phyloP scores from a whole-genome alignment of 192 early-diverging fungal genomes.

The Cladochytrium replicatum region DNA sequence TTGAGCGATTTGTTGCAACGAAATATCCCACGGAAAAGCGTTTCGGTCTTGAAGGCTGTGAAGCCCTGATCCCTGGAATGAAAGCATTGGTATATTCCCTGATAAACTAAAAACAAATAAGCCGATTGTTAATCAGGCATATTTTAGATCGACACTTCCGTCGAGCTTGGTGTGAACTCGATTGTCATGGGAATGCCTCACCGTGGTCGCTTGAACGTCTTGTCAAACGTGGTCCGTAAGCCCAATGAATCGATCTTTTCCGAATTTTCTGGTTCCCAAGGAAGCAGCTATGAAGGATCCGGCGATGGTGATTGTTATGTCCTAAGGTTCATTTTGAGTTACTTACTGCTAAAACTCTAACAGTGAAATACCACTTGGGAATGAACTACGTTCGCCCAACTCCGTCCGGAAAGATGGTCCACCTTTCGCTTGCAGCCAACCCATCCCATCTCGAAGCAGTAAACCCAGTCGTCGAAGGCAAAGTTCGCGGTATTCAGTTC shows the following conservation, averaged over 20 bases:
- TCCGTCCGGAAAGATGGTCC: constrained; percentile 91
- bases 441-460: constrained; percentile 98
- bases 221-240: constrained; percentile 98
- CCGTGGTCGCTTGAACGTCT: constrained; percentile 95
- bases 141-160: constrained; percentile 80
- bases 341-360: no score
- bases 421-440: constrained; percentile 95
- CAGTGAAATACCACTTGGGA: no score
- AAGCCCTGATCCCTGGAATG: constrained; percentile 95
- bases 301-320: constrained; percentile 78
- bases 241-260: constrained; percentile 98
- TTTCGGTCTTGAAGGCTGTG: constrained; percentile 96
- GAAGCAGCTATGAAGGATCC: constrained; percentile 85
- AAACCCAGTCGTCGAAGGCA: constrained; percentile 96
- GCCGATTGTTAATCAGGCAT: constrained; percentile 6
- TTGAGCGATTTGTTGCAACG: constrained; percentile 90
- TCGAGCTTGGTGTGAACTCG: constrained; percentile 89
- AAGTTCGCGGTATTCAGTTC: constrained; percentile 91
- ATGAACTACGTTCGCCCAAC: constrained; percentile 96
- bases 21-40: constrained; percentile 98
- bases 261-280: constrained; percentile 86
- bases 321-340: no score
- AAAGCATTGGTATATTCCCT: constrained; percentile 69
- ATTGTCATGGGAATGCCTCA: constrained; percentile 99
- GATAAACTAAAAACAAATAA: neutral